Evolutionary conservation across 768 basidiomycete species (phyloP), one percentile per base, ranked within the genome.

Genomic region (Suillus weaverae): DNA sequence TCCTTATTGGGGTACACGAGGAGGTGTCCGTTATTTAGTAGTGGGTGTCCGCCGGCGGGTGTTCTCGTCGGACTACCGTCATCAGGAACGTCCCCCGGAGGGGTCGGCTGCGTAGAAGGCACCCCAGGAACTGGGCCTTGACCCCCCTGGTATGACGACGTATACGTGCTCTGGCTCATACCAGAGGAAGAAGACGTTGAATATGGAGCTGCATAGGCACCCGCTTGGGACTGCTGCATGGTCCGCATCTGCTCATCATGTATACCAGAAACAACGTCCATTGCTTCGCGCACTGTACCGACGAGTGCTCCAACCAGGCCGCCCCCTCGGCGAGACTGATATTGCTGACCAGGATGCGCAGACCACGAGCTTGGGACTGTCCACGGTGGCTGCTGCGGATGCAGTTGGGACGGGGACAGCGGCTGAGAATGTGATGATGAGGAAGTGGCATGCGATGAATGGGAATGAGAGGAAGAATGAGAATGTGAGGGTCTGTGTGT

Each of bases 41-140:
- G 77, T 0, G 90, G 89, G 68, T 86, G 89, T 0, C 93, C 93
- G 0, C 87, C 83, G 0, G 80, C 78, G 4, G 92, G 90, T 3
- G 72, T 79, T 7, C 73, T 80, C 1, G 91, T 94, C 0, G 92
- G 92, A 2, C 81, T 79, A 0, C 84, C 84, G 67, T 90, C 88
- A 62, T 86, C 81, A 1, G 78, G 76, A 18, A 69, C 54, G 57
- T 64, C 13, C 35, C 53, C 35, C 32, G 63, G 41, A 30, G 46
- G 61, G 18, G n/a, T 62, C 41, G 38, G 62, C 13, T 44, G 64
- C 9, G 39, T 61, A 16, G 51, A 43, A 5, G 61, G 60, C 4
- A 60, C 54, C 16, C 62, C 59, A 4, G 59, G 35, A 16, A 30
- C 26, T 33, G 33, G 41, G 14, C 60, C 39, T 30, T 20, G 57